A percentile compares a stretch with the other conserved stretches of the same genome.
phyloP scores from a whole-genome alignment of 495 filamentous ascomycete species.

The Aspergillus homomorphus region DNA sequence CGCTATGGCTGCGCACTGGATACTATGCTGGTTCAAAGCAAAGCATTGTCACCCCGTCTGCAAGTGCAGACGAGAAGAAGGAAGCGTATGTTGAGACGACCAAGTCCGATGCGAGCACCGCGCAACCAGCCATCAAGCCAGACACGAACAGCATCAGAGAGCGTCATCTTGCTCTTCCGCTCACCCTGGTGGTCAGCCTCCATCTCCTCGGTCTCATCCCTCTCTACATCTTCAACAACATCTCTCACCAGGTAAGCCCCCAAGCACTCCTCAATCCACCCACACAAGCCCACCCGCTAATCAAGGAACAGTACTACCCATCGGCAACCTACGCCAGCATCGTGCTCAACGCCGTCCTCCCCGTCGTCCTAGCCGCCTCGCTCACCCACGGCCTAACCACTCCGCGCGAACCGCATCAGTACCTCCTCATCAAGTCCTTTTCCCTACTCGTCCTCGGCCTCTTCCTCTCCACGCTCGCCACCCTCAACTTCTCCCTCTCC shows the following conservation, averaged over 20 bases:
- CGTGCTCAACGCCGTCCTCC: constrained; percentile 55
- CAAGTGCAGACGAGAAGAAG: constrained; percentile 22
- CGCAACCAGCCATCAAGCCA: constrained; percentile 6
- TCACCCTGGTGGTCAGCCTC: constrained; percentile 64
- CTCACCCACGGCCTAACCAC: constrained; percentile 48
- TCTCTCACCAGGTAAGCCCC: constrained; percentile 58
- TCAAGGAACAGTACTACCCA: constrained; percentile 52
- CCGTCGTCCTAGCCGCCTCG: constrained; percentile 52
- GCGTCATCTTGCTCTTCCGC: constrained; percentile 73
- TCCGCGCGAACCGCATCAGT: constrained; percentile 62
- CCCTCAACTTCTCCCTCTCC: constrained; percentile 91
- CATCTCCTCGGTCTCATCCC: constrained; percentile 82
- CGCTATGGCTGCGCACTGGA: constrained; percentile 85
- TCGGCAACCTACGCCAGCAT: constrained; percentile 49
- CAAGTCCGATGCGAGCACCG: constrained; percentile 17
- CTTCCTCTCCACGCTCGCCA: constrained; percentile 87
- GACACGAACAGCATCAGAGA: constrained; percentile 47
- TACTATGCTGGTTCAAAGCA: constrained; percentile 32
- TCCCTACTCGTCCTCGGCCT: constrained; percentile 88
- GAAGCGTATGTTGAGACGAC: constrained; percentile 16
- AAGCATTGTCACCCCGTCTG: constrained; percentile 17
- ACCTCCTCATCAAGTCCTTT: constrained; percentile 80
- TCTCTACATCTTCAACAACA: constrained; percentile 82
- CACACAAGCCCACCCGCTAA: constrained; percentile 13
- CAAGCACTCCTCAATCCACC: neutral